phyloP scores from a whole-genome alignment of 2,329 filamentous ascomycete genomes.

The Mycogone perniciosa region DNA sequence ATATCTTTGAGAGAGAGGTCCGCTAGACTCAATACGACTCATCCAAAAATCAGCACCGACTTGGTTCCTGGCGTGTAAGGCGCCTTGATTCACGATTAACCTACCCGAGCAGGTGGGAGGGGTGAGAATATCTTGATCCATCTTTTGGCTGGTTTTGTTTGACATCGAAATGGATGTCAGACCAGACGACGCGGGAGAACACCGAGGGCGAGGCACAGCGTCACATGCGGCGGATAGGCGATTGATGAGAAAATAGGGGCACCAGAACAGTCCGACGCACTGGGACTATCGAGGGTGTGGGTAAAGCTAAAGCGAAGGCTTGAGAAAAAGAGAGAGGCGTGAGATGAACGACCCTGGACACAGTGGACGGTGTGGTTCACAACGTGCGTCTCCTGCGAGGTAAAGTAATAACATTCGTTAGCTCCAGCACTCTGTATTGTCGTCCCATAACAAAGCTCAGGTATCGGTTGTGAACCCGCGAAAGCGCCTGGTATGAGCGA shows the following conservation, averaged over 20 bases:
- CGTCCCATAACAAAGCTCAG: slow-evolving; percentile 10
- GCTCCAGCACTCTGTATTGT: neutral
- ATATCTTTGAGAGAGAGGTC: neutral
- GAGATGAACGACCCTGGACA: neutral
- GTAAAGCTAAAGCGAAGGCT: too few species aligned
- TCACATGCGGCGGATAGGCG: neutral
- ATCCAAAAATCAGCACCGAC: neutral
- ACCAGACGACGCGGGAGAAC: neutral
- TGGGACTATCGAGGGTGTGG: too few species aligned
- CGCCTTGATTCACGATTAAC: too few species aligned
- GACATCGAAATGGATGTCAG: neutral
- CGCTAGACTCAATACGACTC: neutral
- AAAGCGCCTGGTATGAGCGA: slow-evolving; percentile 14
- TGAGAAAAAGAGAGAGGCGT: neutral
- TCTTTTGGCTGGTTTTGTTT: too few species aligned
- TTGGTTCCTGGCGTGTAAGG: neutral
- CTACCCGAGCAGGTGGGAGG: too few species aligned
- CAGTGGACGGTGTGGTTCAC: too few species aligned
- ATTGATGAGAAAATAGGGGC: neutral
- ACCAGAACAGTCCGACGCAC: too few species aligned
- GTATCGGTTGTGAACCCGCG: slow-evolving; percentile 8
- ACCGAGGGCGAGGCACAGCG: neutral
- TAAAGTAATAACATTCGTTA: too few species aligned
- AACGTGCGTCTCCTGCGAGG: too few species aligned
- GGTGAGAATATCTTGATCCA: too few species aligned